phyloP scores from a whole-genome alignment of 257 asterid genomes.

The Rauvolfia tetraphylla region DNA sequence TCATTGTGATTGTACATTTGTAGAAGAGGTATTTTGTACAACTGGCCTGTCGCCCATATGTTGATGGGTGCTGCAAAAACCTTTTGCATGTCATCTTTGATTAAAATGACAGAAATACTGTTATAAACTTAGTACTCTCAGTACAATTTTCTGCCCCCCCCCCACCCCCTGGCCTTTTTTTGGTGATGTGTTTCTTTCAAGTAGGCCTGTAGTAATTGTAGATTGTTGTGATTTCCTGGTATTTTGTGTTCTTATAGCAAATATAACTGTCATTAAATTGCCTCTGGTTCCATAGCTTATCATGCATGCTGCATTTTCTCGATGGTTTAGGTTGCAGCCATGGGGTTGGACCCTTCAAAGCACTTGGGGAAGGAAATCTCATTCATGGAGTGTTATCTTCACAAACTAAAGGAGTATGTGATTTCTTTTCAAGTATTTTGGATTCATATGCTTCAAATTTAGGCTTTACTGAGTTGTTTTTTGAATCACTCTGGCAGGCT shows the following conservation, averaged over 20 bases:
- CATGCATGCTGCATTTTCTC: slow-evolving; percentile 9
- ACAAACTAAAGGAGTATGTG: slow-evolving; percentile 84
- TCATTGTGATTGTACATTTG: background rate
- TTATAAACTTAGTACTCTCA: background rate
- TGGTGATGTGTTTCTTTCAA: background rate
- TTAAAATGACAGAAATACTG: background rate
- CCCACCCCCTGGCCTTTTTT: too few relatives aligned
- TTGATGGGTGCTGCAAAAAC: background rate
- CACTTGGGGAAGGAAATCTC: slow-evolving; percentile 88
- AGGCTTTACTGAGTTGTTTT: slow-evolving; percentile 17
- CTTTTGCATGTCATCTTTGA: background rate
- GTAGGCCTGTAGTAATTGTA: background rate
- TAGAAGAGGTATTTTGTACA: background rate
- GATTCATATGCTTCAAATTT: slow-evolving; percentile 16
- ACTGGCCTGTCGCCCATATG: background rate
- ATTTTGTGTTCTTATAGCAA: background rate
- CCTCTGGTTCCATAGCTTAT: background rate
- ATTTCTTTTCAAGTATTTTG: slow-evolving; percentile 16
- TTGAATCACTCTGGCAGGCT: slow-evolving; percentile 49
- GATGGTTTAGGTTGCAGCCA: slow-evolving; percentile 75
- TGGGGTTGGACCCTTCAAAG: slow-evolving; percentile 85
- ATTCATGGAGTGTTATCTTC: slow-evolving; percentile 66
- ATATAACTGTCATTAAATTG: background rate
- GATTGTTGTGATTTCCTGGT: background rate
- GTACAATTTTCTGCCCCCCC: too few relatives aligned